Evolutionary conservation across 2,329 filamentous ascomycete genomes (phyloP).

Genomic region (Alternaria novae-zelandiae): DNA sequence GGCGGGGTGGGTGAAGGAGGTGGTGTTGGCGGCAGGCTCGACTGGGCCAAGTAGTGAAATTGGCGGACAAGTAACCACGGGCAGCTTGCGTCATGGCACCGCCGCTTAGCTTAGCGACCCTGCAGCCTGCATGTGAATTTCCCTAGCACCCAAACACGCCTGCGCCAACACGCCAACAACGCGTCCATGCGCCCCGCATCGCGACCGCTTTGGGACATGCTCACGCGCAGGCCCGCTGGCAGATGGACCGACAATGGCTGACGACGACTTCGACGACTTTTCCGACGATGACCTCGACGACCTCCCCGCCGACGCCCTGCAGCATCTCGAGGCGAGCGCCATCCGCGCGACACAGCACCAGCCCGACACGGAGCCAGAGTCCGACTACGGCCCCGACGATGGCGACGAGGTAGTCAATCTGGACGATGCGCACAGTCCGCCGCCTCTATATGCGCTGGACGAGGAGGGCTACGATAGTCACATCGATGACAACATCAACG

Average conservation of each 20-base stretch:
- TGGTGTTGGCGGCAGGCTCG: slow-evolving; percentile 4
- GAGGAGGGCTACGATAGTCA: not conserved
- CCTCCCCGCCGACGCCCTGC: slow-evolving; percentile 53
- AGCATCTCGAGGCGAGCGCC: slow-evolving; percentile 54
- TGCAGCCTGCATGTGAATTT: slow-evolving; percentile 17
- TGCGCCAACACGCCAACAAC: slow-evolving; percentile 9
- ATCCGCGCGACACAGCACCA: slow-evolving; percentile 47
- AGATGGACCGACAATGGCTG: slow-evolving; percentile 38
- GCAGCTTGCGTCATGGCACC: slow-evolving; percentile 20
- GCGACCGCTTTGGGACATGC: slow-evolving; percentile 13
- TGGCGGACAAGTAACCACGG: slow-evolving; percentile 12
- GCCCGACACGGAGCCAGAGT: slow-evolving; percentile 12
- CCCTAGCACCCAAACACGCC: not conserved
- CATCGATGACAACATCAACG: not conserved
- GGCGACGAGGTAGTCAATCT: slow-evolving; percentile 54
- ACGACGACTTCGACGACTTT: slow-evolving; percentile 56
- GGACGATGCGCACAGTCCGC: slow-evolving; percentile 40
- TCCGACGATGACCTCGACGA: slow-evolving; percentile 54
- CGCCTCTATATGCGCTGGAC: not conserved
- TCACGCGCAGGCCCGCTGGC: not conserved
- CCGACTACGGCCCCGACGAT: slow-evolving; percentile 55
- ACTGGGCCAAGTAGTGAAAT: slow-evolving; percentile 13
- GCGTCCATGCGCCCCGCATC: slow-evolving; percentile 14
- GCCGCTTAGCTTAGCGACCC: slow-evolving; percentile 2
- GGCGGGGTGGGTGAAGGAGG: slow-evolving; percentile 1